Evolutionary conservation across 2,329 filamentous ascomycete species (phyloP), one percentile per base, ranked within the genome.

Genomic region (Cladorrhinum sp.): DNA sequence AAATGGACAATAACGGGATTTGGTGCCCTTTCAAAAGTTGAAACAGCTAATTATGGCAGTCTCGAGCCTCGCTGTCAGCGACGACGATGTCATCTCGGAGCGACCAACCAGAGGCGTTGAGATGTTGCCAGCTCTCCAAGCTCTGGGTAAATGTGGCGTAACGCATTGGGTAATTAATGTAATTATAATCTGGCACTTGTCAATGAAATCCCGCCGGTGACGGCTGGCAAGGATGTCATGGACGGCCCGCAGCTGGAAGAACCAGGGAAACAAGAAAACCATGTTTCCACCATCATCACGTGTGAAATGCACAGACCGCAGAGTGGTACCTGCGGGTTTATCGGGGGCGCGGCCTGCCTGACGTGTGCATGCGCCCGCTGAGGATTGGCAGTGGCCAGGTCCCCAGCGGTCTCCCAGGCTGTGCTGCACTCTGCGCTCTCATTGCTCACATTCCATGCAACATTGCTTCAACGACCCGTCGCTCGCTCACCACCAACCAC

Each of bases 361-460:
- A 65, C 64, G 64, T 65, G 64, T 65, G 62, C 61, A 57, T 26
- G 51, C 61, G 58, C 54, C 57, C 59, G 62, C 64, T 62, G 64
- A 62, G 62, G 62, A 61, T 33, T 65, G 57, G 49, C 62, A 64
- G 60, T 64, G 60, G 59, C 58, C 57, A 62, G 39, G 58, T 18
- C 61, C 62, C 57, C 4, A 36, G 53, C 21, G 49, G 49, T 51
- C 21, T 36, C 42, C n/a, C 16, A 56, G 59, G 60, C 57, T 59
- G 62, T 59, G 58, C 46, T 60, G 36, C 57, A 26, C 39, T 23
- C 26, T 59, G 36, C 57, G 18, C 39, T 23, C 26, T 59, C 57
- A 52, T 54, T 54, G 57, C 26, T 61, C 49, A 39, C 59, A 30
- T 53, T 26, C 26, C 9, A n/a, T n/a, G n/a, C 24, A 23, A 58